phyloP scores from a whole-genome alignment of 257 asterid species.

The Petrea volubilis region DNA sequence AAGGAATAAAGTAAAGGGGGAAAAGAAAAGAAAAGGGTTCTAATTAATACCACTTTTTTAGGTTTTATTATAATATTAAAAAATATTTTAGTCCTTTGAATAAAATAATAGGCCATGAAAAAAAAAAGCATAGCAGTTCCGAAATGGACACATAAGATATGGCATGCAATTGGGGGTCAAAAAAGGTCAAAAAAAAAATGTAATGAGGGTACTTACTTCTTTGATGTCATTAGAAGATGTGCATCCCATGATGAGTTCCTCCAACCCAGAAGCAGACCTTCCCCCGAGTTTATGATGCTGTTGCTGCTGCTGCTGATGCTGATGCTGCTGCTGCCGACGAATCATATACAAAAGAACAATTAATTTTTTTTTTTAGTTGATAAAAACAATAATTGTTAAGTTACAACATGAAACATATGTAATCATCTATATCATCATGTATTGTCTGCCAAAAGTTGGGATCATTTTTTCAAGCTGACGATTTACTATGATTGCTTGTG shows the following conservation, averaged over 20 bases:
- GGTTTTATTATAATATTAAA: neutral
- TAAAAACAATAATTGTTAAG: constrained; percentile 12
- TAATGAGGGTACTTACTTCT: no score
- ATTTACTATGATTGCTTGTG: constrained; percentile 34
- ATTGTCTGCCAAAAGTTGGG: constrained; percentile 54
- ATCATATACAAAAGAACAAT: no score
- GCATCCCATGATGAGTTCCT: constrained; percentile 97
- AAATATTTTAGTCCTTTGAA: neutral
- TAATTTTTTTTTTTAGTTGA: no score
- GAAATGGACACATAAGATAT: constrained; percentile 10
- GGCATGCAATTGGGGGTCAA: constrained; percentile 25
- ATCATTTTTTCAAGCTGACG: constrained; percentile 31
- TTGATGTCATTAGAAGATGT: constrained; percentile 75
- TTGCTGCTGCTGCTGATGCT: constrained; percentile 47
- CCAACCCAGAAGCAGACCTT: constrained; percentile 94
- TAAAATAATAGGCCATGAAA: neutral
- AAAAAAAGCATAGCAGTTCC: neutral
- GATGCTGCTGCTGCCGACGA: constrained; percentile 44
- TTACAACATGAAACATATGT: constrained; percentile 21
- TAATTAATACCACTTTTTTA: constrained; percentile 11
- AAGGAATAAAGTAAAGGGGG: constrained; percentile 33
- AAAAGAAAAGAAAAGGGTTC: constrained; percentile 26
- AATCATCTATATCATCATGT: constrained; percentile 75
- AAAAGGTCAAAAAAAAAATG: constrained; percentile 26
- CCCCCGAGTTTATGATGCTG: constrained; percentile 75